A percentile compares a stretch with the other conserved stretches of the same genome.
Conservation (phyloP, 257 asterid species). For the Leonotis leonurus region DNA sequence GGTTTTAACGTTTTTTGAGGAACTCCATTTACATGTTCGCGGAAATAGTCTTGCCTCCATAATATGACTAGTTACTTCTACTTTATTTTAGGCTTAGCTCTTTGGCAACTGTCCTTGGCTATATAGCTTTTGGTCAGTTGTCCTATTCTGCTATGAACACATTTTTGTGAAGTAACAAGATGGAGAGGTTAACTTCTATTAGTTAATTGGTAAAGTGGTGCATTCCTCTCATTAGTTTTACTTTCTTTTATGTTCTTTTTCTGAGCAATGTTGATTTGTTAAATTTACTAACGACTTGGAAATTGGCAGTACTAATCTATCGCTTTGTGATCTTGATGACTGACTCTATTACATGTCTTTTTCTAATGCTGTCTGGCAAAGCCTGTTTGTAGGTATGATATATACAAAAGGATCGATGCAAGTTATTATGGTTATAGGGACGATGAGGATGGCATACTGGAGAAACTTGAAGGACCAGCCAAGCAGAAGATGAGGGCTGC, state of each 20-base stretch:
- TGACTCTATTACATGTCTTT: background rate
- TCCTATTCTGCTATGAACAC: background rate
- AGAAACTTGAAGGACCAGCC: constrained; percentile 76
- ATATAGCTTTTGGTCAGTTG: background rate
- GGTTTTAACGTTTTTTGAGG: background rate
- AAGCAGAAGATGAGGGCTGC: constrained; percentile 66
- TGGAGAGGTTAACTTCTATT: too few relatives aligned
- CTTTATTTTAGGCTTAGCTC: background rate
- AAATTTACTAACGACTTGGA: background rate
- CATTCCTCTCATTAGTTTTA: background rate
- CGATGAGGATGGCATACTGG: constrained; percentile 88
- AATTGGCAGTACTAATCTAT: background rate
- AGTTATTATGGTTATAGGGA: constrained; percentile 94
- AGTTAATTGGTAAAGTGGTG: background rate
- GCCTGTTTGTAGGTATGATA: constrained; percentile 64
- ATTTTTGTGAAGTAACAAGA: background rate
- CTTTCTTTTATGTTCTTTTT: background rate
- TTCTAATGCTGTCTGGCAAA: constrained; percentile 7
- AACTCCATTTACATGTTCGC: background rate
- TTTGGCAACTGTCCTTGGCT: background rate
- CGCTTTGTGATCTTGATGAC: background rate
- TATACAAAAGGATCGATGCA: constrained; percentile 87
- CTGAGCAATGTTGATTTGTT: constrained; percentile 1
- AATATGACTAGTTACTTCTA: background rate
- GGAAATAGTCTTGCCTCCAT: background rate